Evolutionary conservation across 1,284 basidiomycete genomes (phyloP).

Genomic region (Trametes hirsuta): DNA sequence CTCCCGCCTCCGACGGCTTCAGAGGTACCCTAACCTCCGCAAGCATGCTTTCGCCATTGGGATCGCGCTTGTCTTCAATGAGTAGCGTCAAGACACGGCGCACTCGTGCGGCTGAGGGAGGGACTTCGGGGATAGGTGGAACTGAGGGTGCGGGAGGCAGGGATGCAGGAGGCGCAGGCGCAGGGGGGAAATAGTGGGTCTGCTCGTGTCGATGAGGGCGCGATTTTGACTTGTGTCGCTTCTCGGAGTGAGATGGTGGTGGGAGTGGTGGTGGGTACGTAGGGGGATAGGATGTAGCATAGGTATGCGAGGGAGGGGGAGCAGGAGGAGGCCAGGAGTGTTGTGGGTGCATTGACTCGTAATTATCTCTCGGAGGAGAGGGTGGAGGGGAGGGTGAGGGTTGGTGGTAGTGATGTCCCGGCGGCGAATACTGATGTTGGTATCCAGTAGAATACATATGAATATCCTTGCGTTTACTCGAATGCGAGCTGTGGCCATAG

Average conservation of each 20-base stretch:
- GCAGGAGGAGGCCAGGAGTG: too few relatives aligned
- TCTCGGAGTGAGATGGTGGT: constrained; percentile 4
- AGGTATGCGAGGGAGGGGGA: too few relatives aligned
- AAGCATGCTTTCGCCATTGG: constrained; percentile 55
- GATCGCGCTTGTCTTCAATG: constrained; percentile 62
- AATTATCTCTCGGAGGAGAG: neutral
- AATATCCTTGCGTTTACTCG: constrained; percentile 14
- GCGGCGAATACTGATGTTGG: neutral
- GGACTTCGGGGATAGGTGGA: neutral
- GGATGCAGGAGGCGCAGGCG: neutral
- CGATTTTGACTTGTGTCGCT: constrained; percentile 17
- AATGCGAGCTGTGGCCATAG: constrained; percentile 1
- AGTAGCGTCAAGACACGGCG: constrained; percentile 61
- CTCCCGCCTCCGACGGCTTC: constrained; percentile 44
- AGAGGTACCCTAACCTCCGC: constrained; percentile 68
- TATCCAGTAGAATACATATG: constrained; percentile 9
- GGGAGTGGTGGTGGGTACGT: constrained; percentile 1
- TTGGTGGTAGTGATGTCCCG: constrained; percentile 1
- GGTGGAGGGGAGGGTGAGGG: neutral
- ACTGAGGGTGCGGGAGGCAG: neutral
- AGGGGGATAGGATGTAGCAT: too few relatives aligned
- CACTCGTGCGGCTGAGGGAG: constrained; percentile 6
- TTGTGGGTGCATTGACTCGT: neutral
- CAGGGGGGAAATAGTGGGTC: neutral
- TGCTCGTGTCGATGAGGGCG: constrained; percentile 13